Conservation (phyloP, 768 basidiomycete species). For the Kwoniella newhampshirensis region DNA sequence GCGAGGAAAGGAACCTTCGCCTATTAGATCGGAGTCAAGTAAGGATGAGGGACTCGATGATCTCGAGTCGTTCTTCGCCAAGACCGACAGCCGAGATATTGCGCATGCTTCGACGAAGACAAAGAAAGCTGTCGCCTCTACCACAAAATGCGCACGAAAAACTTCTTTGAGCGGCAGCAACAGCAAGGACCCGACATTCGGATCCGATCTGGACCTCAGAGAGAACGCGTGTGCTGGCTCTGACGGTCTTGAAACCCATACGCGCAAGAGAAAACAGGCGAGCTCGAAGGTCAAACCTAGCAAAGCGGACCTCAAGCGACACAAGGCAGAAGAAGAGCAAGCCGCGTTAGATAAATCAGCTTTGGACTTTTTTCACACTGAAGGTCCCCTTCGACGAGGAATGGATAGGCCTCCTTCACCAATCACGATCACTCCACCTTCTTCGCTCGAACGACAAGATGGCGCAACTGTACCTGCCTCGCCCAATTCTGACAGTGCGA, state of each 20-base stretch:
- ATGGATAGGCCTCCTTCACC: conserved; percentile 7
- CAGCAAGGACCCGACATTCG: neutral
- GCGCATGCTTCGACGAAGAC: neutral
- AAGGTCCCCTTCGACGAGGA: conserved; percentile 18
- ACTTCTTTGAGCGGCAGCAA: neutral
- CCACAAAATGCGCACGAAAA: conserved; percentile 9
- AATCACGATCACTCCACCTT: conserved; percentile 25
- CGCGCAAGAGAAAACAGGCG: conserved; percentile 6
- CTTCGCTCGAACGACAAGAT: conserved; percentile 7
- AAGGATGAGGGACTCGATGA: conserved; percentile 53
- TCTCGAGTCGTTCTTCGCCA: conserved; percentile 14
- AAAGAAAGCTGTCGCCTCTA: neutral
- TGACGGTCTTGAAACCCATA: conserved; percentile 1
- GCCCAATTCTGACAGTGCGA: conserved; percentile 11
- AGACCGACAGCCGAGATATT: conserved; percentile 1
- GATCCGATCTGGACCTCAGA: conserved; percentile 6
- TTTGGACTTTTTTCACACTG: conserved; percentile 40
- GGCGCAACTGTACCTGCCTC: conserved; percentile 3
- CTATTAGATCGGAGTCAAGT: conserved; percentile 33
- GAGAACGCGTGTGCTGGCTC: neutral
- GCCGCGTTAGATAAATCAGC: conserved; percentile 7
- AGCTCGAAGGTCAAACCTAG: conserved; percentile 1
- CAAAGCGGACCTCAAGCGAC: neutral
- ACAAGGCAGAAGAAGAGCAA: conserved; percentile 21
- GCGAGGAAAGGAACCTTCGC: conserved; percentile 6